Base-by-base conservation (phyloP, 371 early-diverging fungal species). In the Haplosporangium sp. region DNA sequence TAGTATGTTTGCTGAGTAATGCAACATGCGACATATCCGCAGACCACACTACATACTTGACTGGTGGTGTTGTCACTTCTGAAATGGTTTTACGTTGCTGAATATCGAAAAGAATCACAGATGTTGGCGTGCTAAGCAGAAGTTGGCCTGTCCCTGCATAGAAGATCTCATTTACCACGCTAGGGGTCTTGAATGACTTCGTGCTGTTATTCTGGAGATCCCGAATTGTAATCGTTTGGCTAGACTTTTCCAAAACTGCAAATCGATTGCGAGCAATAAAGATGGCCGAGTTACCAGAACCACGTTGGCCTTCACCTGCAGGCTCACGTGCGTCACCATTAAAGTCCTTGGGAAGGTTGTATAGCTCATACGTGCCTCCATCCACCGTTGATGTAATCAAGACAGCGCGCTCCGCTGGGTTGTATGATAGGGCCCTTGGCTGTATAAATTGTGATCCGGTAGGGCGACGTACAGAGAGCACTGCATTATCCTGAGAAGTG, bases 241-340 rank as follows among this genome's bases (percentile, higher is more conserved):
- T 88, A 19, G 86, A 83, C 76, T 94, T 94, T 83, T 97, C 96
- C 63, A 98, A 87, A 5, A 96, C 96, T 20, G 96, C 98, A 87
- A 96, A 97, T 17, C 97, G 92, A 78, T 97, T 98, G 69, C 98
- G 94, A 19, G 96, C 96, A 69, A 96, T 94, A 86, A 96, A 98
- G 48, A 97, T 88, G 40, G 96, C 97, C 34, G 94, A 88, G 38
- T 90, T 86, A 0, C 96, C 98, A 0, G 85, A 65, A 2, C 95
- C 96, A 53, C 93, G 91, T 83, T 93, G 94, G 17, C 89, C 84
- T 27, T 94, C 91, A 48, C 86, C 87, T 1, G 89, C 75, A 0
- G 88, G 86, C 65, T 93, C 92, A 13, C 90, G 88, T 1, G 88
- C 83, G 45, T 91, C 92, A 13, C 93, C 94, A 50, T 78, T 85